Conservation (phyloP, 345 rosid genomes). For the Camelina neglecta region DNA sequence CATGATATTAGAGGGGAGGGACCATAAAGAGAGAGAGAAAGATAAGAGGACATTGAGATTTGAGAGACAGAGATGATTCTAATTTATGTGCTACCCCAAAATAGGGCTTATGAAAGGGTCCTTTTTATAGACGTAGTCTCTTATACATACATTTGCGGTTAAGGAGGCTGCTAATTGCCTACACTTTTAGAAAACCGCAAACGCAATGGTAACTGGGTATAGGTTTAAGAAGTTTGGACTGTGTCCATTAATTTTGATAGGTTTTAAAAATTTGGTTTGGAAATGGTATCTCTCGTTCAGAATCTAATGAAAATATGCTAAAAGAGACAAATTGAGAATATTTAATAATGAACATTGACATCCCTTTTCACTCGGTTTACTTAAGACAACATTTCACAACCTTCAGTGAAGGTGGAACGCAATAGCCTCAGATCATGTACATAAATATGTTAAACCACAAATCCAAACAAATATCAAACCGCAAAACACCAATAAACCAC, state of each 20-base stretch:
- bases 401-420: slow-evolving; percentile 24
- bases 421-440: slow-evolving; percentile 21
- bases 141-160: slow-evolving; percentile 12
- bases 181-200: neutral
- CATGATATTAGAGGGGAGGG: slow-evolving; percentile 26
- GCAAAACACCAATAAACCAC: slow-evolving; percentile 14
- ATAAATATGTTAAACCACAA: slow-evolving; percentile 4
- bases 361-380: neutral
- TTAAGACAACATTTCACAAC: slow-evolving; percentile 26
- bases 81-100: neutral
- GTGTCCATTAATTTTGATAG: neutral
- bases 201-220: neutral
- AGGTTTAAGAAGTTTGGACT: neutral
- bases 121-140: slow-evolving; percentile 6
- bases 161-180: neutral
- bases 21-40: slow-evolving; percentile 24
- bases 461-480: neutral
- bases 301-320: neutral
- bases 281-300: neutral
- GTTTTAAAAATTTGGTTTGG: neutral
- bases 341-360: slow-evolving; percentile 2
- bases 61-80: slow-evolving; percentile 13
- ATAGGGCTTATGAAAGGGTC: neutral
- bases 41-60: slow-evolving; percentile 8
- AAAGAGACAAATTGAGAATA: slow-evolving; percentile 4